These are phyloP conservation scores for Arbutus unedo DNA, from an alignment of 148 eudicot genomes.

Conservation along the genomic window DNA sequence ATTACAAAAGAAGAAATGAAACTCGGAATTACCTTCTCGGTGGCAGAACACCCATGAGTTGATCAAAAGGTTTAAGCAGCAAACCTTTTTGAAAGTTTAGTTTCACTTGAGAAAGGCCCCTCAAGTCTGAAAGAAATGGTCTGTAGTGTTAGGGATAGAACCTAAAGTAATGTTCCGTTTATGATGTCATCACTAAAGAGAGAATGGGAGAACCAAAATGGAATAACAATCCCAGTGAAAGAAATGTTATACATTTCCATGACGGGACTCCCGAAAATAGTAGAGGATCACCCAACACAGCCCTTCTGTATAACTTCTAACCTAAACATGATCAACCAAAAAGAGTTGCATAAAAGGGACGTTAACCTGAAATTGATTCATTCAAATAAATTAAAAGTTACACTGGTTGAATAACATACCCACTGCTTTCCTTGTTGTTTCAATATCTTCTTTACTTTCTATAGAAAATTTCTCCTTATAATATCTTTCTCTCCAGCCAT, in stretches of 20 bases:
- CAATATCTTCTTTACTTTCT: constrained; percentile 22
- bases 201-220: background rate
- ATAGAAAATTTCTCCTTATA: constrained; percentile 37
- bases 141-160: constrained; percentile 52
- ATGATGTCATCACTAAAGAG: no score
- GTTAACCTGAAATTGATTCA: background rate
- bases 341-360: background rate
- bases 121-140: constrained; percentile 54
- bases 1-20: background rate
- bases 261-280: constrained; percentile 45
- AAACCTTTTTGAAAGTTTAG: constrained; percentile 40
- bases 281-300: constrained; percentile 36
- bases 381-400: background rate
- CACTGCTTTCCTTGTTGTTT: constrained; percentile 24
- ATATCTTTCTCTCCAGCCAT: constrained; percentile 40
- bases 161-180: constrained; percentile 25
- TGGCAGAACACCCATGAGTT: constrained; percentile 65
- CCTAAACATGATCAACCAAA: constrained; percentile 27
- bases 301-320: constrained; percentile 42
- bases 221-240: no score
- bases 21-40: constrained; percentile 44
- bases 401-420: constrained; percentile 15
- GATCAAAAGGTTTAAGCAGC: constrained; percentile 59
- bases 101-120: constrained; percentile 36
- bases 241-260: constrained; percentile 27